Conservation (phyloP, 495 filamentous ascomycete species). For the Aspergillus bridgeri region DNA sequence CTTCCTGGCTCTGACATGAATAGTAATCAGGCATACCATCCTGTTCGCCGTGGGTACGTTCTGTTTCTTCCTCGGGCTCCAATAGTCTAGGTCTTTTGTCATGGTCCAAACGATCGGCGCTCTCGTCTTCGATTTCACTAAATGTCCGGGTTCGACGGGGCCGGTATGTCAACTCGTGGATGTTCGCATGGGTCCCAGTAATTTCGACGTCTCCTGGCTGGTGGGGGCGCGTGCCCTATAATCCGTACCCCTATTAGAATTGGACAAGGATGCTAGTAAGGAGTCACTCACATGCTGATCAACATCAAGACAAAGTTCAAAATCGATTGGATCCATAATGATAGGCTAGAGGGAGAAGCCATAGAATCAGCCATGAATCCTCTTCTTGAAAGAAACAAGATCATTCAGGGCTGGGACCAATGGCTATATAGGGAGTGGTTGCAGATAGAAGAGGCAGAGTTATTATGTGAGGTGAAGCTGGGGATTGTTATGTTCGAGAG, state of each 20-base stretch:
- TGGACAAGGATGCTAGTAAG: neutral
- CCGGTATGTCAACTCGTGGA: neutral
- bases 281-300: conserved; percentile 15
- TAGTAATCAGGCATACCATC: neutral
- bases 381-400: neutral
- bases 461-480: neutral
- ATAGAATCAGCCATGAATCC: neutral
- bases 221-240: neutral
- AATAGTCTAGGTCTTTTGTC: neutral
- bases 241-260: neutral
- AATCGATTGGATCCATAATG: conserved; percentile 20
- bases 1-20: neutral
- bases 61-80: neutral
- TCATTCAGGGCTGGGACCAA: neutral
- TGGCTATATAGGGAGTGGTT: neutral
- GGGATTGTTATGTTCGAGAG: too few species aligned
- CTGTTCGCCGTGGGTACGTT: neutral
- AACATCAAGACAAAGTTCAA: conserved; percentile 19
- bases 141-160: neutral
- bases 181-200: neutral
- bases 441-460: neutral
- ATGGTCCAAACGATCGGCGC: neutral
- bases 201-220: neutral
- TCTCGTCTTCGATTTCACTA: neutral
- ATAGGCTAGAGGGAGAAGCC: neutral